Evolutionary conservation across 2,329 filamentous ascomycete genomes (phyloP), one percentile per base, ranked within the genome.

Genomic region (Zymoseptoria pseudotritici): DNA sequence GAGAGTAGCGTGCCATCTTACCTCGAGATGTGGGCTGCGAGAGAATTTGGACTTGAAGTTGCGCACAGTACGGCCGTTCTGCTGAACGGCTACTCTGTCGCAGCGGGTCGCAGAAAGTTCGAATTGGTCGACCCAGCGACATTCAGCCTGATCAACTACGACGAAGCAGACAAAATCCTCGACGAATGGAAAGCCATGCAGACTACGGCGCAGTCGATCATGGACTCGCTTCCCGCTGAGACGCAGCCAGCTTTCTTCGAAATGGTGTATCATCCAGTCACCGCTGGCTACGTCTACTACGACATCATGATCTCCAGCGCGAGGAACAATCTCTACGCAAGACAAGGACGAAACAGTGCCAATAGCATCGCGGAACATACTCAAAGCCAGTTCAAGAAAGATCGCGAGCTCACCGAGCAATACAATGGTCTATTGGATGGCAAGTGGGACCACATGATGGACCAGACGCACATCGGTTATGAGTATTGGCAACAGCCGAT

Each of bases 401-500:
- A 87, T 63, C 79, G 78, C 29, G 75, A 79, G 50, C 75, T 87
- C 20, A 85, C 83, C 0, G 72, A 77, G 53, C 74, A 78, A 56
- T 87, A 85, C 76, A 80, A 87, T 67, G 71, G 74, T 10, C 72
- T 87, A 17, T 73, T 87, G 0, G 77, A 77, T 60, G 84, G 86
- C 0, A 87, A 87, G 86, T 84, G 84, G 79, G 76, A 65, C 77
- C 83, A 69, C 57, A 66, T 66, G 55, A 63, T 63, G 56, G 59
- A 63, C 20, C 62, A 63, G 84, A 87, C 70, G 78, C 79, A 82
- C 58, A 73, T 80, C 26, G 78, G 79, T 2, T 80, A 82, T 72
- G 69, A 74, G 67, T 75, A 75, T 64, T 79, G 86, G 86, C 87
- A 90, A 72, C 86, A 89, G 70, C 86, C 87, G 1, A 89, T 89